Evolutionary conservation across 805 yeast genomes (phyloP).

Genomic region (Sugiyamaella marilandica): DNA sequence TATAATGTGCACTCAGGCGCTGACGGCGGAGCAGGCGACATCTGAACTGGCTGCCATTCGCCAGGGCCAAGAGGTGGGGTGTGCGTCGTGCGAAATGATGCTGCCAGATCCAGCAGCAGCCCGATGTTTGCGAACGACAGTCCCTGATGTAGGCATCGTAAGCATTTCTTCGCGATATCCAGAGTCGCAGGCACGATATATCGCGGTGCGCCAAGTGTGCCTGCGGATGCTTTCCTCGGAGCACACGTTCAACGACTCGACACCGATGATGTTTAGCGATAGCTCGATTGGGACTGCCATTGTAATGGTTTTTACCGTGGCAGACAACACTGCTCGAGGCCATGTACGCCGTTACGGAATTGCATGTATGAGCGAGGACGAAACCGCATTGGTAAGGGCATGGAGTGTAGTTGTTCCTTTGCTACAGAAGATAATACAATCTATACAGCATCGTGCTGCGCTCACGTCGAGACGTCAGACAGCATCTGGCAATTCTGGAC

Average conservation of each 20-base stretch:
- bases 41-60: constrained; percentile 12
- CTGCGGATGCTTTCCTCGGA: constrained; percentile 24
- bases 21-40: constrained; percentile 12
- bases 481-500: constrained; percentile 1
- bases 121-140: constrained; percentile 4
- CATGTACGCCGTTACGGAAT: constrained; percentile 24
- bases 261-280: constrained; percentile 26
- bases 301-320: constrained; percentile 22
- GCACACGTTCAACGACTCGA: constrained; percentile 22
- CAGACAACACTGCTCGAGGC: constrained; percentile 24
- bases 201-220: constrained; percentile 28
- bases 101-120: constrained; percentile 15
- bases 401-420: constrained; percentile 22
- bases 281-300: constrained; percentile 23
- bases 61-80: constrained; percentile 9
- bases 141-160: constrained; percentile 2
- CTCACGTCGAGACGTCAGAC: constrained; percentile 3
- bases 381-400: constrained; percentile 16
- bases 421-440: constrained; percentile 18
- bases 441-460: constrained; percentile 17
- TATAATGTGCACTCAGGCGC: constrained; percentile 28
- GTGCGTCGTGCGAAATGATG: constrained; percentile 23
- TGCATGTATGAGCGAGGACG: constrained; percentile 24
- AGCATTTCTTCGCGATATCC: constrained; percentile 26
- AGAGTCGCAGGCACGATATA: constrained; percentile 23